phyloP scores from a whole-genome alignment of 1,284 basidiomycete genomes.

The Ustilago xerochloae region DNA sequence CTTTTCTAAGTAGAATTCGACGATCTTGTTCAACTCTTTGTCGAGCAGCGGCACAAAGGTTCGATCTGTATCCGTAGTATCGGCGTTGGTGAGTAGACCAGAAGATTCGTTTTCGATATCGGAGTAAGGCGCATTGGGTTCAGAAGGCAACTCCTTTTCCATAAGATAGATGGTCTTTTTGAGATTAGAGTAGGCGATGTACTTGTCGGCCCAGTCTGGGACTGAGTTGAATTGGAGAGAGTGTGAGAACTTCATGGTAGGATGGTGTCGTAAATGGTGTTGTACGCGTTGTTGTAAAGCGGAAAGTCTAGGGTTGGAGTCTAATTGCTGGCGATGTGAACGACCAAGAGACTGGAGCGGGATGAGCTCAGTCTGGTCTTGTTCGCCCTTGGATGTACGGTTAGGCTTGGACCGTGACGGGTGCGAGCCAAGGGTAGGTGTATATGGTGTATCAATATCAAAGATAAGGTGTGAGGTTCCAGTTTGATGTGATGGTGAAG shows the following conservation, averaged over 20 bases:
- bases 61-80: conserved; percentile 56
- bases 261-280: conserved; percentile 12
- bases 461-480: conserved; percentile 12
- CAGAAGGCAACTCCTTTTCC: conserved; percentile 57
- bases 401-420: not conserved
- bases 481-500: not conserved
- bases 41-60: conserved; percentile 75
- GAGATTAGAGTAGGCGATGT: conserved; percentile 73
- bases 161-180: conserved; percentile 67
- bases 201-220: conserved; percentile 93
- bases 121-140: conserved; percentile 29
- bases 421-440: not conserved
- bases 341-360: conserved; percentile 34
- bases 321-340: conserved; percentile 1
- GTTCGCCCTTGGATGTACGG: not conserved
- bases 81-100: conserved; percentile 39
- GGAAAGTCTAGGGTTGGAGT: conserved; percentile 8
- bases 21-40: conserved; percentile 84
- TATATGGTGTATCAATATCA: not conserved
- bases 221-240: conserved; percentile 93
- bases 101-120: conserved; percentile 63
- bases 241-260: conserved; percentile 70
- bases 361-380: conserved; percentile 35
- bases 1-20: conserved; percentile 77
- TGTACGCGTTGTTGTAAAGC: conserved; percentile 13